Base-by-base conservation (phyloP, 768 basidiomycete species). In the Plicaturopsis crispa region DNA sequence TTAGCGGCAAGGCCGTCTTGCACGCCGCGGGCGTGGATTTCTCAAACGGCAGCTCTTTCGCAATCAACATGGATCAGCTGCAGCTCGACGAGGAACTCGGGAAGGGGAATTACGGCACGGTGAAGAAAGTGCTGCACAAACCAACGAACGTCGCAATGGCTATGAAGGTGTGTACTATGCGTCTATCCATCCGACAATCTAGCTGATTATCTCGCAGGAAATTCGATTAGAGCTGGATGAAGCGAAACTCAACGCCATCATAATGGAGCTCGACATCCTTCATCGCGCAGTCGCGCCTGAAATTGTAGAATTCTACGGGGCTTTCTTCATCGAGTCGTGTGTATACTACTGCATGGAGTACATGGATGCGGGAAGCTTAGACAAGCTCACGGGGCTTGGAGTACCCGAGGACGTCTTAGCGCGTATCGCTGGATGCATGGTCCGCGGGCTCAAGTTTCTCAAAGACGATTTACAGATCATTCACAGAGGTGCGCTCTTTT, bases 321-420 rank as follows among this genome's bases (percentile, higher is more conserved):
- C 96, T 4, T 99, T 99, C 68, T 97, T 96, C 62, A 92, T 96
- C 61, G 96, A 99, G 56, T 89, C 89, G n/a, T 99, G 94, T 59
- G 96, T 99, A 17, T 97, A 99, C 63, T 97, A 96, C 59, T 98
- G 93, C 62, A 98, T 98, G 93, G 96, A 99, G 67, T 89, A 83
- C 63, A 99, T 99, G 96, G 94, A 99, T 56, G 93, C 92, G 8
- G 92, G 93, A n/a, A 86, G 82, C 28, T 72, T 99, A 33, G 96
- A 97, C 57, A 87, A 83, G 47, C 70, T 98, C 19, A 62, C 70
- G 46, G 59, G 68, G 51, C 22, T 63, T 63, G 75, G 81, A 31
- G 68, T 80, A 43, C 75, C 78, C 34, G 96, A 99, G 54, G 69
- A 78, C 24, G 89, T 94, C 7, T 66, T 99, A 17, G 79, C 80